Conservation (phyloP, 352 stramenopile genomes). For the Globisporangium takayamanum region DNA sequence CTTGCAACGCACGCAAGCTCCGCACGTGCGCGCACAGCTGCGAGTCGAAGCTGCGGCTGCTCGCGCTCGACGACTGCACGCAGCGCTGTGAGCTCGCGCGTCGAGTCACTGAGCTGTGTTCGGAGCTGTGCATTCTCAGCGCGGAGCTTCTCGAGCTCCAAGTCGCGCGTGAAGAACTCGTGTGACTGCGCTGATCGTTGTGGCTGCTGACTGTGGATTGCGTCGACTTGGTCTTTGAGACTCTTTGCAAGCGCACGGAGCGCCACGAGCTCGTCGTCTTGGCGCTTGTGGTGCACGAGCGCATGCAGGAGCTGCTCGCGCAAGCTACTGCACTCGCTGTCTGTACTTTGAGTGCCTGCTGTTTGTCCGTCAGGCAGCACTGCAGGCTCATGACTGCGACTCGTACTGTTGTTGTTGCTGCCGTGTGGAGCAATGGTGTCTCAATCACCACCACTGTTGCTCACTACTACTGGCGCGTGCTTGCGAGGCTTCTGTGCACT, state of each 20-base stretch:
- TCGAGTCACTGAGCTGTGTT: constrained; percentile 14
- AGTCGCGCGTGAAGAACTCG: constrained; percentile 46
- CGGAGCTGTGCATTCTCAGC: constrained; percentile 30
- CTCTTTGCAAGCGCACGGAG: constrained; percentile 45
- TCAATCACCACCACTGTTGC: too few species aligned
- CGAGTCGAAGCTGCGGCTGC: constrained; percentile 23
- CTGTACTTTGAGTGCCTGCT: not conserved
- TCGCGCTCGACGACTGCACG: constrained; percentile 17
- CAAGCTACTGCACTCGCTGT: constrained; percentile 19
- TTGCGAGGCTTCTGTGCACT: too few species aligned
- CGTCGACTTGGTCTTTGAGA: constrained; percentile 48
- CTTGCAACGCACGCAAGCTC: constrained; percentile 30
- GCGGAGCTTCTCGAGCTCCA: constrained; percentile 35
- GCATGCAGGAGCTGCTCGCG: constrained; percentile 43
- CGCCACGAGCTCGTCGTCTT: constrained; percentile 56
- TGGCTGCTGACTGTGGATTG: constrained; percentile 10
- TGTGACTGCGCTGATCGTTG: constrained; percentile 7
- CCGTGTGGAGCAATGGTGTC: too few species aligned
- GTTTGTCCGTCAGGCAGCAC: not conserved
- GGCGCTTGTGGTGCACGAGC: constrained; percentile 34
- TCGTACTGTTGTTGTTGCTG: not conserved
- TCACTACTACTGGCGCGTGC: too few species aligned
- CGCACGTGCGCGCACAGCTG: constrained; percentile 29
- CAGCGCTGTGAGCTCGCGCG: constrained; percentile 11
- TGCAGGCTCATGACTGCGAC: not conserved